Evolutionary conservation across 352 stramenopile species (phyloP).

Genomic region (Globisporangium nodosum): DNA sequence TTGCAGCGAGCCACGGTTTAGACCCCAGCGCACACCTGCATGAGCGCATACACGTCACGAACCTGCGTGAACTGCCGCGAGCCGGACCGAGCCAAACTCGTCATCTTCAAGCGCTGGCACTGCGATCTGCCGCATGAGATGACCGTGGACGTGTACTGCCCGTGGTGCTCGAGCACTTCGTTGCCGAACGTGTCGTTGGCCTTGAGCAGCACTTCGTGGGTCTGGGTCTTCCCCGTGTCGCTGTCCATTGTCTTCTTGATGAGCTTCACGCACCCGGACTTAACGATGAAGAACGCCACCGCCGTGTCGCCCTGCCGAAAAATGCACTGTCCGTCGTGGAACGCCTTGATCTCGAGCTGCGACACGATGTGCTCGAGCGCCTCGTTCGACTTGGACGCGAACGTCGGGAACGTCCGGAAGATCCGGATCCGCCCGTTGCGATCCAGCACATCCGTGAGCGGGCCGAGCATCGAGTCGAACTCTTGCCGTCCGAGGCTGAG

Average conservation of each 20-base stretch:
- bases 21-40: background rate
- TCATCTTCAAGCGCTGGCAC: constrained; percentile 58
- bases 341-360: constrained; percentile 75
- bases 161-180: constrained; percentile 49
- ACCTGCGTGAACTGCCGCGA: constrained; percentile 60
- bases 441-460: constrained; percentile 67
- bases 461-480: constrained; percentile 74
- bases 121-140: constrained; percentile 61
- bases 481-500: constrained; percentile 61
- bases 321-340: constrained; percentile 62
- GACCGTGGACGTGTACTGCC: constrained; percentile 44
- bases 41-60: background rate
- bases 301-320: constrained; percentile 46
- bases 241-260: constrained; percentile 36
- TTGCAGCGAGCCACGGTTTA: background rate
- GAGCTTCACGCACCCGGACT: constrained; percentile 67
- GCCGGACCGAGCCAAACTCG: constrained; percentile 38
- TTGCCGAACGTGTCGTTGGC: constrained; percentile 71
- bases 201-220: constrained; percentile 52
- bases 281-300: constrained; percentile 71
- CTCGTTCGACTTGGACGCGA: constrained; percentile 53
- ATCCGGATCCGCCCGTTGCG: constrained; percentile 69
- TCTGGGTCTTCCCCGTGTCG: constrained; percentile 26
- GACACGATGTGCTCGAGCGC: constrained; percentile 64
- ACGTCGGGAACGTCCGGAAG: constrained; percentile 45